These are phyloP conservation scores for Scedosporium aurantiacum DNA, from an alignment of 2,329 filamentous ascomycete genomes.

Conservation along the genomic window DNA sequence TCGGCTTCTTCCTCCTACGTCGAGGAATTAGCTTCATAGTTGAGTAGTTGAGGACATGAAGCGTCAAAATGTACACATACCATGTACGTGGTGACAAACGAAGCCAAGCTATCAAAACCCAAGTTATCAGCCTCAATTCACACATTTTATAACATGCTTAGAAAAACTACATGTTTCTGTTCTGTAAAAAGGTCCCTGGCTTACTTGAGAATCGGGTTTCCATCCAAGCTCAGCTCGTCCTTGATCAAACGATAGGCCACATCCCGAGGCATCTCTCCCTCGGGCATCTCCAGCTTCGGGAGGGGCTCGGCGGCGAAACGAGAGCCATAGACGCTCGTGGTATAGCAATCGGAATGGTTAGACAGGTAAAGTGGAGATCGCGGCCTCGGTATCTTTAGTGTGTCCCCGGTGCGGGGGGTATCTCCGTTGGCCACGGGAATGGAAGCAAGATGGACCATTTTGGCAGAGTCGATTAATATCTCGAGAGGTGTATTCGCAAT, in stretches of 20 bases:
- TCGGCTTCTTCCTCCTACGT: conserved; percentile 83
- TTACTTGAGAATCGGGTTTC: conserved; percentile 77
- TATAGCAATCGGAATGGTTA: conserved; percentile 47
- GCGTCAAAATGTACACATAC: conserved; percentile 29
- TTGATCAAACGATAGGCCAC: conserved; percentile 96
- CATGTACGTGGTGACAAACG: conserved; percentile 96
- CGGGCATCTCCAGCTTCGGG: conserved; percentile 76
- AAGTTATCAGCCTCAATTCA: too few species aligned
- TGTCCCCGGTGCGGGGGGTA: neutral
- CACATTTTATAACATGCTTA: neutral
- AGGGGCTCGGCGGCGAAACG: conserved; percentile 72
- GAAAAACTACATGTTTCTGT: neutral
- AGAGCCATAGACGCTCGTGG: conserved; percentile 78
- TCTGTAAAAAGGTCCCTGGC: conserved; percentile 12
- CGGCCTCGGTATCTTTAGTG: neutral
- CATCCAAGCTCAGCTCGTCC: conserved; percentile 84
- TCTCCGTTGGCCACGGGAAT: conserved; percentile 21
- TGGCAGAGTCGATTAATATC: neutral
- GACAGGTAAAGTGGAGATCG: conserved; percentile 36
- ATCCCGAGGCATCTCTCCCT: conserved; percentile 79
- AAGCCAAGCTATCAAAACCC: conserved; percentile 54
- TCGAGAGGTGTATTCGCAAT: neutral
- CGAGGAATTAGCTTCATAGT: neutral
- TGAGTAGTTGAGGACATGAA: neutral
- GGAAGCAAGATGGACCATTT: conserved; percentile 41